Evolutionary conservation across 257 asterid genomes (phyloP), one percentile per base, ranked within the genome.

Genomic region (Lycium ferocissimum): DNA sequence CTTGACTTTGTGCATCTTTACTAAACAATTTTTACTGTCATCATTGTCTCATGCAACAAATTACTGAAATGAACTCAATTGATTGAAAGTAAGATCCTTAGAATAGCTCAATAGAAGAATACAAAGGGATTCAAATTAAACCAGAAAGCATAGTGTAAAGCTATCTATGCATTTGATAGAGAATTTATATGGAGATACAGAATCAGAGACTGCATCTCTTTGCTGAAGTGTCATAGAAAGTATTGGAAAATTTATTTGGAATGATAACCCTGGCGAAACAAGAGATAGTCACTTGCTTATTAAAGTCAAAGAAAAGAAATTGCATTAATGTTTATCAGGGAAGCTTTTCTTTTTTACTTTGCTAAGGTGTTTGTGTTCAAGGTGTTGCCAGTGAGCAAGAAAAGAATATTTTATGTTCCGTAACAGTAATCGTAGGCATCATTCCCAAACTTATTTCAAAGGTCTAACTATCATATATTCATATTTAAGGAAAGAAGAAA

Each of bases 241-340:
- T 47, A 73, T 47, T 73, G 38, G 59, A n/a, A 73, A 73, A n/a
- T 73, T 70, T 73, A 40, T 45, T n/a, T n/a, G 80, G 37, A n/a
- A 10, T 2, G n/a, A 73, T 73, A 45, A 72, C 37, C 54, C 57
- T 8, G 26, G 66, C 33, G 0, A 9, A 62, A 72, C 33, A 26
- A 51, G 45, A 45, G 80, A n/a, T 9, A 43, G 58, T 47, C 58
- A 6, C 80, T 18, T 71, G 37, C 37, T n/a, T 71, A 71, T 43
- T 71, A 9, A 43, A 43, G 59, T 73, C 38, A 73, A 47, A n/a
- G 35, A 71, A 22, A 45, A n/a, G 17, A 72, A 11, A 45, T 43
- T 72, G 5, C n/a, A 10, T 73, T 47, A 45, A 33, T 1, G 58
- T 45, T 45, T 71, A 40, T 71, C 54, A 9, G 17, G 54, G 38